phyloP scores from a whole-genome alignment of 192 early-diverging fungal species.

The Linnemannia exigua region DNA sequence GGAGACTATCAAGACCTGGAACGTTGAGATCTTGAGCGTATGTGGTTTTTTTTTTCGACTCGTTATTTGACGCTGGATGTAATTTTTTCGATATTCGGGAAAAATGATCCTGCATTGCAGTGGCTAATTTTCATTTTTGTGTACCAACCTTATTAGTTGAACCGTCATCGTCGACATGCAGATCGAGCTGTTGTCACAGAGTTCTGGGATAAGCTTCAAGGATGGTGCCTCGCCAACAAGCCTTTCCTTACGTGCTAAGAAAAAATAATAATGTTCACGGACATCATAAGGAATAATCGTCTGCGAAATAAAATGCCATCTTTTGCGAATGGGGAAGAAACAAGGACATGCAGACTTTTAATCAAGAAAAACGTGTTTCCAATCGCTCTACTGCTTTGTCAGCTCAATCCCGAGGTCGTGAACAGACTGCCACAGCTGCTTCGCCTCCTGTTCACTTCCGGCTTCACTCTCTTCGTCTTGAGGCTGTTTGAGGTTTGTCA shows the following conservation, averaged over 20 bases:
- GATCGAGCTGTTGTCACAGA: constrained; percentile 68
- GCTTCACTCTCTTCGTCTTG: constrained; percentile 3
- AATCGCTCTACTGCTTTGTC: not conserved
- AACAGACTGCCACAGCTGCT: constrained; percentile 19
- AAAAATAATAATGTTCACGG: not conserved
- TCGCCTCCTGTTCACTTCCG: not conserved
- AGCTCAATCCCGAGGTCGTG: constrained; percentile 14
- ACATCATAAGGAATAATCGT: not conserved
- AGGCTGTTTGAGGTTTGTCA: constrained; percentile 35
- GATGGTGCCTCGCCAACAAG: constrained; percentile 63
- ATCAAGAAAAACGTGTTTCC: not conserved
- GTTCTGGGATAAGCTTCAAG: constrained; percentile 70
- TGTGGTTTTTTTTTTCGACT: constrained; percentile 8
- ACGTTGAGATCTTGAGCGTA: constrained; percentile 66
- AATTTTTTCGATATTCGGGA: not conserved
- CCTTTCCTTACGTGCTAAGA: constrained; percentile 63
- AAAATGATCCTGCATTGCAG: not conserved
- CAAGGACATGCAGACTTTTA: not conserved
- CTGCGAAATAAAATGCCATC: not conserved
- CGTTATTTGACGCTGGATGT: not conserved
- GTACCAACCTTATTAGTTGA: constrained; percentile 58
- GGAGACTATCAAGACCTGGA: constrained; percentile 61
- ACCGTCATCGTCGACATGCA: constrained; percentile 67
- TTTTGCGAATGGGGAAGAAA: not conserved
- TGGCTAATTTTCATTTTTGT: not conserved